These are phyloP conservation scores for Talaromyces ruber DNA, from an alignment of 495 filamentous ascomycete species.

Conservation along the genomic window DNA sequence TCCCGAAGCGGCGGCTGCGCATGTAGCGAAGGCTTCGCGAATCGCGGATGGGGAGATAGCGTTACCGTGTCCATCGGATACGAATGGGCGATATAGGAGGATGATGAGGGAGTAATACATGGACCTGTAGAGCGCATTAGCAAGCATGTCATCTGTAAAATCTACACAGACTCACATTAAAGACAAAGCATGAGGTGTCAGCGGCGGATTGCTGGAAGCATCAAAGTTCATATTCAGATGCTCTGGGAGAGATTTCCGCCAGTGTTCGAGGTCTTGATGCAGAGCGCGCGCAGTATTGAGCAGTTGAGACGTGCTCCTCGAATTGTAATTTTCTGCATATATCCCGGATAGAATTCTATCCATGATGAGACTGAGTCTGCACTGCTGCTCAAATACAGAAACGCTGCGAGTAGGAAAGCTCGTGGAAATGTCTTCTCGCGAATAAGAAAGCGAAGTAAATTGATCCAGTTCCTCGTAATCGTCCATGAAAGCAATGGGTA, in stretches of 20 bases:
- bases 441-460: conserved; percentile 6
- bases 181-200: conserved; percentile 12
- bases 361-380: conserved; percentile 18
- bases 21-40: conserved; percentile 14
- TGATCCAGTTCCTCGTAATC: conserved; percentile 26
- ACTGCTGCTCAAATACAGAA: conserved; percentile 17
- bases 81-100: conserved; percentile 17
- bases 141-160: background rate
- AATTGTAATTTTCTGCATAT: conserved; percentile 9
- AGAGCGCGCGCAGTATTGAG: conserved; percentile 4
- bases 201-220: background rate
- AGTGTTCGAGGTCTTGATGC: conserved; percentile 9
- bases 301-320: conserved; percentile 9
- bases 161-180: background rate
- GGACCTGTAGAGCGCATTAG: background rate
- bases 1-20: conserved; percentile 14
- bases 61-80: conserved; percentile 16
- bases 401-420: conserved; percentile 12
- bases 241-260: conserved; percentile 9
- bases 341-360: conserved; percentile 15
- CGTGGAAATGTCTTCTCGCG: background rate
- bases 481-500: conserved; percentile 20
- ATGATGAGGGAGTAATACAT: conserved; percentile 16
- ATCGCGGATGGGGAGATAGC: conserved; percentile 14
- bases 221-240: conserved; percentile 6